Conservation (phyloP, 768 basidiomycete genomes). For the Lactifluus rugatus region DNA sequence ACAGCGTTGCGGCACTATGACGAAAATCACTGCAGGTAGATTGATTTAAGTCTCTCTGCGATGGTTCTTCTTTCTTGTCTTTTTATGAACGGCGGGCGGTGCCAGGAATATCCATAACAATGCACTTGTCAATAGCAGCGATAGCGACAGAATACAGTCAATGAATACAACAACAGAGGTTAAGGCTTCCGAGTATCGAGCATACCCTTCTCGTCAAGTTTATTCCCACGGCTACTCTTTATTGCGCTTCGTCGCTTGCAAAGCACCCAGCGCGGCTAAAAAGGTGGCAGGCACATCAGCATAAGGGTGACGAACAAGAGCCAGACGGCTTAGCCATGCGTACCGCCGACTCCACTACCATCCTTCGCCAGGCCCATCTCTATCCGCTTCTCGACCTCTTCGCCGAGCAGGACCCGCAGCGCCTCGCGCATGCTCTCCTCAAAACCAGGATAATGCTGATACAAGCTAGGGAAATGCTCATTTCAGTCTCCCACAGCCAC, state of each 20-base stretch:
- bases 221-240: neutral
- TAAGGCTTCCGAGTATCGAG: neutral
- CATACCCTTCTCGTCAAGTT: neutral
- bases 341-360: slow-evolving; percentile 95
- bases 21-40: too few relatives aligned
- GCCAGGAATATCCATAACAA: neutral
- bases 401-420: slow-evolving; percentile 65
- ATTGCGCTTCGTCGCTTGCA: slow-evolving; percentile 62
- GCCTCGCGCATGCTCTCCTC: slow-evolving; percentile 65
- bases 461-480: slow-evolving; percentile 42
- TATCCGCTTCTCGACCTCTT: slow-evolving; percentile 68
- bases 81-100: neutral
- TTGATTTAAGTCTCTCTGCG: neutral
- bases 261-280: slow-evolving; percentile 78
- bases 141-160: neutral
- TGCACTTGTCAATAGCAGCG: neutral
- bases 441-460: slow-evolving; percentile 89
- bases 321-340: slow-evolving; percentile 24
- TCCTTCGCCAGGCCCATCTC: slow-evolving; percentile 93
- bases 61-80: neutral
- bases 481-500: too few relatives aligned
- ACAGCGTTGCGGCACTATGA: too few relatives aligned
- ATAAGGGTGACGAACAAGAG: slow-evolving; percentile 2
- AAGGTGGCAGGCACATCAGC: neutral
- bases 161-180: neutral